phyloP scores from a whole-genome alignment of 371 early-diverging fungal species.

The Thermomucor indicae-seudaticae region DNA sequence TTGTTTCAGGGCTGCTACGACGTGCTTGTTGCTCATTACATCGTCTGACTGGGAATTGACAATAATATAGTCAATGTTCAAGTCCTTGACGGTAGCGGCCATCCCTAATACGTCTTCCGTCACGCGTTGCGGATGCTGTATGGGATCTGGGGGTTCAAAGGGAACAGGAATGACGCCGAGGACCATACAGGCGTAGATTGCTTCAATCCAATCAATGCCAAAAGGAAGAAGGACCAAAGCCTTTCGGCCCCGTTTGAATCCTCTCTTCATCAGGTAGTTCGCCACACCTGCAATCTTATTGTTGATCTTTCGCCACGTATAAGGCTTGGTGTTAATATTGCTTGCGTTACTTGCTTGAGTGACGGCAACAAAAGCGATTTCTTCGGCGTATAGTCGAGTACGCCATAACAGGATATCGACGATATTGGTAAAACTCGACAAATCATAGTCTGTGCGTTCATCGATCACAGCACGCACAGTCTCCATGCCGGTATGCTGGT shows the following conservation, averaged over 20 bases:
- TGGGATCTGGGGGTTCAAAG: conserved; percentile 60
- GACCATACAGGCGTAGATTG: conserved; percentile 77
- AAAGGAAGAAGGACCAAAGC: conserved; percentile 69
- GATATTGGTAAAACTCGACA: conserved; percentile 59
- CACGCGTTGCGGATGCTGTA: conserved; percentile 40
- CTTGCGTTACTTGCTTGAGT: conserved; percentile 21
- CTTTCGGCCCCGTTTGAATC: conserved; percentile 52
- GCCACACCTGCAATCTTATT: conserved; percentile 66
- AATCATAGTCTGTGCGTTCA: conserved; percentile 66
- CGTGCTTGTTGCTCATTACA: conserved; percentile 52
- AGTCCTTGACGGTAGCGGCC: conserved; percentile 56
- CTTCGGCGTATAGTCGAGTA: conserved; percentile 59
- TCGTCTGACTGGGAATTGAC: conserved; percentile 66
- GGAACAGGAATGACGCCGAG: conserved; percentile 76
- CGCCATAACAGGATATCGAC: conserved; percentile 73
- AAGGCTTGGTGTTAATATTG: conserved; percentile 49
- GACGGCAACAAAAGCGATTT: conserved; percentile 59
- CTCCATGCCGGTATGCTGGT: conserved; percentile 77
- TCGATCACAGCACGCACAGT: conserved; percentile 57
- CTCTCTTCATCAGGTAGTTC: conserved; percentile 54
- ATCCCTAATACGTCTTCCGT: conserved; percentile 67
- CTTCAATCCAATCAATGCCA: conserved; percentile 69
- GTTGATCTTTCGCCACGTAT: conserved; percentile 70
- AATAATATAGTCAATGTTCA: conserved; percentile 53
- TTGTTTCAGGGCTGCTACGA: conserved; percentile 29